Evolutionary conservation across 768 basidiomycete species (phyloP).

Genomic region (Auriculariales sp.): DNA sequence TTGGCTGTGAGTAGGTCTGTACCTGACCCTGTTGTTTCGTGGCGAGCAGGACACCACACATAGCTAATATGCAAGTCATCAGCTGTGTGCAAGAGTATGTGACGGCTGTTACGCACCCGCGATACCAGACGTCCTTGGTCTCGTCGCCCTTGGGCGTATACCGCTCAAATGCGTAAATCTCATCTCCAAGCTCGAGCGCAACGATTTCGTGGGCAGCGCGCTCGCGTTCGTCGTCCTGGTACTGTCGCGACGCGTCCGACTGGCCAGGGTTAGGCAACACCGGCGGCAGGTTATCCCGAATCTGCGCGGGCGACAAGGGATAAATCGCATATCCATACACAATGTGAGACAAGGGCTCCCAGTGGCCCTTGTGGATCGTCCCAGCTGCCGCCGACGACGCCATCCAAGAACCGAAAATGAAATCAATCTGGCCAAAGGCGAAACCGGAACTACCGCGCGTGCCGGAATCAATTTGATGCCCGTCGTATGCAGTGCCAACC

Average conservation of each 20-base stretch:
- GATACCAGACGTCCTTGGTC: conserved; percentile 75
- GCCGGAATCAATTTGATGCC: too few relatives aligned
- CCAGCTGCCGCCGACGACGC: background rate
- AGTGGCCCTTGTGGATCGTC: conserved; percentile 21
- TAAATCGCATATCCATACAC: conserved; percentile 89
- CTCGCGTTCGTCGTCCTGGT: conserved; percentile 4
- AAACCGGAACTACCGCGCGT: too few relatives aligned
- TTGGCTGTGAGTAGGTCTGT: background rate
- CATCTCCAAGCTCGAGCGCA: conserved; percentile 85
- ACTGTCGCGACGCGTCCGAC: conserved; percentile 5
- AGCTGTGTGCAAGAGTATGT: background rate
- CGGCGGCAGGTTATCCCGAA: conserved; percentile 7
- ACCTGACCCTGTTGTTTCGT: background rate
- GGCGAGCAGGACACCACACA: background rate
- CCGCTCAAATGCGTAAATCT: conserved; percentile 93
- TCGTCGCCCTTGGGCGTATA: conserved; percentile 64
- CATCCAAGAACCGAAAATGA: too few relatives aligned
- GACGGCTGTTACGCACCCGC: conserved; percentile 52
- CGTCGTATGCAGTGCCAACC: too few relatives aligned
- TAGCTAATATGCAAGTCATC: background rate
- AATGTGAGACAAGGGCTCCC: conserved; percentile 56
- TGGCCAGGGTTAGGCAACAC: conserved; percentile 5
- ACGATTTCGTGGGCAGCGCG: conserved; percentile 27
- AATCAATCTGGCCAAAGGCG: too few relatives aligned
- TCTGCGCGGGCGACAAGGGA: conserved; percentile 57